Conservation (phyloP, 257 asterid genomes). For the Scutellaria barbata region DNA sequence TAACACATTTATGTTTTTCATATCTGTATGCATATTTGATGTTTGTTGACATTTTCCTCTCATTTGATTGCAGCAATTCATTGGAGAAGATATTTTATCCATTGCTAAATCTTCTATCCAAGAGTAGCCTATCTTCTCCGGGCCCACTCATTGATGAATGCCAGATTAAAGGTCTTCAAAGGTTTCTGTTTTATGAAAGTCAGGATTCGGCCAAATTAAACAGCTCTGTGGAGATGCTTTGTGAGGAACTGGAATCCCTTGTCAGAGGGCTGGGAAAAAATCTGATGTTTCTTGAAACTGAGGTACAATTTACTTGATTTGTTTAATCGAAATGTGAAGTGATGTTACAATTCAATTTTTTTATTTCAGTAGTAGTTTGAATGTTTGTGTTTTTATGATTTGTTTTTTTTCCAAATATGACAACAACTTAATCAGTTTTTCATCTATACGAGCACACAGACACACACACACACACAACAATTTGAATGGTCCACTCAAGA, state of each 20-base stretch:
- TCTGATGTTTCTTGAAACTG: constrained; percentile 60
- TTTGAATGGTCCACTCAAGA: constrained; percentile 11
- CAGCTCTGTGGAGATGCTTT: constrained; percentile 57
- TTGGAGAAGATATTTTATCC: constrained; percentile 67
- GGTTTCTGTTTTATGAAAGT: constrained; percentile 52
- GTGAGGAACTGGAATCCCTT: constrained; percentile 61
- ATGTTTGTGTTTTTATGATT: too few species aligned
- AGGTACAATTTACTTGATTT: constrained; percentile 49
- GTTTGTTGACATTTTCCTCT: constrained; percentile 32
- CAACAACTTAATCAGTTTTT: not conserved
- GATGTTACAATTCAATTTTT: too few species aligned
- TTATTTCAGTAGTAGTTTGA: too few species aligned
- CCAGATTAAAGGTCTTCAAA: constrained; percentile 62
- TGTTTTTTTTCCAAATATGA: not conserved
- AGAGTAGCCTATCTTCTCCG: constrained; percentile 39
- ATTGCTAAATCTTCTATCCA: constrained; percentile 49
- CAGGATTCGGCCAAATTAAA: constrained; percentile 47
- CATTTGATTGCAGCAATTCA: constrained; percentile 62
- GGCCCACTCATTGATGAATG: constrained; percentile 55
- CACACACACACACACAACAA: not conserved
- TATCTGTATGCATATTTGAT: constrained; percentile 16
- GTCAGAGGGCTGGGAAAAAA: constrained; percentile 50
- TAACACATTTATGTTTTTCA: constrained; percentile 11
- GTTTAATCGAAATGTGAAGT: not conserved
- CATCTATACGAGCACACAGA: not conserved